Percentiles rank a stretch among this genome's conserved stretches.
These are phyloP conservation scores for sorghum (Sorghum bicolor) DNA, from an alignment of 176 grass and related monocot genomes.

Conservation along the genomic window DNA sequence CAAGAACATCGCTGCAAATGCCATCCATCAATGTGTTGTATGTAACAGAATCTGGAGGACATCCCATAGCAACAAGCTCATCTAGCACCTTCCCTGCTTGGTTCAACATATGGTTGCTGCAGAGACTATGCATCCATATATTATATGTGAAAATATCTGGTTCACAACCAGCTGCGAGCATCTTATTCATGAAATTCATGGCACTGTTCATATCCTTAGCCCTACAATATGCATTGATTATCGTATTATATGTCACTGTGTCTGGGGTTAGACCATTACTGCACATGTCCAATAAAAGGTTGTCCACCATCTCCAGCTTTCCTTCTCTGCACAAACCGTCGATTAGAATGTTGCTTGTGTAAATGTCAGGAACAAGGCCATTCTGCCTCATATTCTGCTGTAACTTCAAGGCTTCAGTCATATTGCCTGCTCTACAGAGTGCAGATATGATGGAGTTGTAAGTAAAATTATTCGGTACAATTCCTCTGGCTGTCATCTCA, in stretches of 20 bases:
- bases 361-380: conserved; percentile 88
- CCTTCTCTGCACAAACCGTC: conserved; percentile 77
- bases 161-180: conserved; percentile 65
- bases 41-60: conserved; percentile 60
- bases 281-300: conserved; percentile 57
- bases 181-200: conserved; percentile 67
- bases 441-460: conserved; percentile 94
- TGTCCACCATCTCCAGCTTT: conserved; percentile 56
- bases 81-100: conserved; percentile 64
- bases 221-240: conserved; percentile 74
- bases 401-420: conserved; percentile 57
- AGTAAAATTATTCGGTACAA: conserved; percentile 87
- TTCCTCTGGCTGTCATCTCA: conserved; percentile 65
- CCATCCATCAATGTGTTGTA: conserved; percentile 87
- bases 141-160: conserved; percentile 98
- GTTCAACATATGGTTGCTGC: conserved; percentile 64
- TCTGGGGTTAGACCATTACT: conserved; percentile 68
- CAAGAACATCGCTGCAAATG: conserved; percentile 75
- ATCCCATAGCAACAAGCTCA: conserved; percentile 59
- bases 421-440: conserved; percentile 60
- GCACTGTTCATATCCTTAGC: conserved; percentile 63
- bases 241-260: conserved; percentile 83
- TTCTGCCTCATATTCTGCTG: conserved; percentile 68
- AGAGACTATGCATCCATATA: conserved; percentile 86
- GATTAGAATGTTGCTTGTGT: conserved; percentile 87